phyloP scores from a whole-genome alignment of 306 rosid species.

The Quillaja saponaria region DNA sequence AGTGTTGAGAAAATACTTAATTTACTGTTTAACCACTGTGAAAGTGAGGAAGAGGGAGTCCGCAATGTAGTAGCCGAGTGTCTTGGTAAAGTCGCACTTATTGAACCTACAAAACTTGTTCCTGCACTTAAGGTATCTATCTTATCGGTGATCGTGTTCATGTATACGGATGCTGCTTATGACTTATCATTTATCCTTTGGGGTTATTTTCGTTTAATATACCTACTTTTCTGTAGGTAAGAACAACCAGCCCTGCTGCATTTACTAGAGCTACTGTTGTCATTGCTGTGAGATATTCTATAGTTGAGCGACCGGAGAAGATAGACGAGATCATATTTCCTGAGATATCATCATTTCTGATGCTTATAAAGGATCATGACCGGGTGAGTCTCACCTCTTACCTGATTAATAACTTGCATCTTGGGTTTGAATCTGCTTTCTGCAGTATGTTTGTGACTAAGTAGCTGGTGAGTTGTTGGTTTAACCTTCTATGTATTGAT shows the following conservation, averaged over 20 bases:
- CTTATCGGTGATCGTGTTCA: neutral
- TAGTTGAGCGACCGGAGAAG: constrained; percentile 97
- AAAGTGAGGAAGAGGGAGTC: constrained; percentile 98
- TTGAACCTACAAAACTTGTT: constrained; percentile 93
- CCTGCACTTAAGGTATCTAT: constrained; percentile 96
- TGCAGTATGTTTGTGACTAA: constrained; percentile 19
- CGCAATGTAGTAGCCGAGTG: constrained; percentile 99
- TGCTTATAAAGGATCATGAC: constrained; percentile 95
- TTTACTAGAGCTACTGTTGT: constrained; percentile 99
- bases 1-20: constrained; percentile 96
- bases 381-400: constrained; percentile 55
- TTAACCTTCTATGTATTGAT: constrained; percentile 17
- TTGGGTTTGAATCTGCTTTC: constrained; percentile 8
- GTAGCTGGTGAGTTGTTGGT: constrained; percentile 28
- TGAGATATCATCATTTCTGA: constrained; percentile 88
- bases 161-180: neutral
- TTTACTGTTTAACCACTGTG: constrained; percentile 93
- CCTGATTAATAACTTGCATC: constrained; percentile 19
- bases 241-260: constrained; percentile 88
- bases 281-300: constrained; percentile 94
- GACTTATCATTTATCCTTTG: constrained; percentile 20
- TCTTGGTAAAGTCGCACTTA: constrained; percentile 93
- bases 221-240: constrained; percentile 52
- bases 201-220: constrained; percentile 12
- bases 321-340: constrained; percentile 92